Base-by-base conservation (phyloP, 2,329 filamentous ascomycete species). In the Diaporthe vaccinii region DNA sequence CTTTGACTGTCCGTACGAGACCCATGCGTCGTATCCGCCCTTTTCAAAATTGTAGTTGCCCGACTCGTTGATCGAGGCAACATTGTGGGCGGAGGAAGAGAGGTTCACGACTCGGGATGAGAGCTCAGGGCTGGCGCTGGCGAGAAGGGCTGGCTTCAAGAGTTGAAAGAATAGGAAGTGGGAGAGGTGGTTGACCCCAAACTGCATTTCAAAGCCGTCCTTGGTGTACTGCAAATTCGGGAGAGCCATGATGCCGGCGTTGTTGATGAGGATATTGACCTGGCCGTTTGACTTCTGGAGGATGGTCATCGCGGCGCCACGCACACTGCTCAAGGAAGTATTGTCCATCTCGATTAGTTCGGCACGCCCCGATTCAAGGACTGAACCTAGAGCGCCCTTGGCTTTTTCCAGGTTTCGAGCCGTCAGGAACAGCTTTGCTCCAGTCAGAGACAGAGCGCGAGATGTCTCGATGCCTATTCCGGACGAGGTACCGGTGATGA, bases 121-220 rank as follows among this genome's bases (percentile, higher is more conserved):
- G 20, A 34, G 9, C 0, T n/a, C 10, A 4, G 61, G 61, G 1
- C 84, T 86, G 5, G 84, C 78, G n/a, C 83, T 83, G 2, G 83
- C 79, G 4, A 89, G 82, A 10, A 90, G 80, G 0, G 84, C 78
- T 3, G 84, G 80, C 74, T 86, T 85, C 55, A 90, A 82, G 1
- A 90, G 83, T 55, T 89, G 83, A 79, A 89, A 87, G 17, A 91
- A 83, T 0, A 90, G 83, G 82, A 90, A 91, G 79, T 90, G 88
- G 4, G 81, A 84, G 1, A 91, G 81, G 78, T 91, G 86, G 78
- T 90, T 90, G 1, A 85, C 87, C n/a, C 84, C 88, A 76, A 90
- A 86, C 76, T 90, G 89, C 0, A 80, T 78, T 76, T 91, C 89
- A 77, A 86, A 86, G n/a, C 87, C 87, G 76, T 89, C 87, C 31